Base-by-base conservation (phyloP, 78 protist genomes). In the Chrysochromulina tobinii region DNA sequence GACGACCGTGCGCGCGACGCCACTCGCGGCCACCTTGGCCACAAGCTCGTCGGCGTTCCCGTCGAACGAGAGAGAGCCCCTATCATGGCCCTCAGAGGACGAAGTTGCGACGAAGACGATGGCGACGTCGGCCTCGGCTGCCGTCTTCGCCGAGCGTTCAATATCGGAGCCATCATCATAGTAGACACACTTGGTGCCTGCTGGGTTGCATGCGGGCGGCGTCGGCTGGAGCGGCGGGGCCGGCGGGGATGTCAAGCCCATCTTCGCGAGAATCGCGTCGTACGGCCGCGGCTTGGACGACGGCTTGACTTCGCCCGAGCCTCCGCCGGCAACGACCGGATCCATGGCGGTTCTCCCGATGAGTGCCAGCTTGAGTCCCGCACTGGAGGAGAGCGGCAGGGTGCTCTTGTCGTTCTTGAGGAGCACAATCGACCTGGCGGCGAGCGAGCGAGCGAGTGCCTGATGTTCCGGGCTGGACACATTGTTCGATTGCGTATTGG, bases 71-170 rank as follows among this genome's bases (percentile, higher is more conserved):
- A 94, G 92, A 58, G 9, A 0, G 69, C 15, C 38, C 7, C 96
- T 67, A 87, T 95, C 96, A 12, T 6, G 2, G 59, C 96, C 94
- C 66, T 95, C 96, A 3, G 21, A 1, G 21, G 92, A 15, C 38
- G 25, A 0, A 5, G 64, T 0, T 12, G 77, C 86, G 64, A 79
- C 79, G 53, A 92, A 0, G 27, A 93, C 72, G 73, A 95, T 3
- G 53, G 83, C 92, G 9, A 92, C 92, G 38, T 93, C 94, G 6
- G 84, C 81, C 48, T 15, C 21, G 54, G 17, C 11, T 12, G 83
- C 83, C 58, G 23, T 8, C 25, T 57, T 59, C 12, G 17, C 25
- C 51, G 68, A 75, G 21, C 2, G 58, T 4, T 12, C 92, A 21
- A n/a, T 6, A 2, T 1, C 25, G 7, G 38, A 14, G 69, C 20